Base-by-base conservation (phyloP, 805 yeast genomes). In the Zygosaccharomyces lentus region DNA sequence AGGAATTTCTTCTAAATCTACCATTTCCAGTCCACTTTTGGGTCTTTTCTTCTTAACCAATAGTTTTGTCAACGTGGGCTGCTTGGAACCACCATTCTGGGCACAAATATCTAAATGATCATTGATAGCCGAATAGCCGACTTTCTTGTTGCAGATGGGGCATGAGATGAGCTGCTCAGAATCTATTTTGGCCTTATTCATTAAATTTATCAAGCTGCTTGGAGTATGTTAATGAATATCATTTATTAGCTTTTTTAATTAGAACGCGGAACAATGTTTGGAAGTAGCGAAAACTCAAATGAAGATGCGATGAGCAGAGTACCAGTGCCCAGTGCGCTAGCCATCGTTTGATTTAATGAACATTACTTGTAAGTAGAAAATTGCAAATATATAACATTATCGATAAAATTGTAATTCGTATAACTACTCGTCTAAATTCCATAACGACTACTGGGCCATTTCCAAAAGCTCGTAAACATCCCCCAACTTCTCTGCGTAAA, bases 401-500 rank as follows among this genome's bases (percentile, higher is more conserved):
- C 32, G 32, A 29, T 29, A 29, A 25, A 25, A 6, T 9, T 25
- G 29, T 25, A 9, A 25, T 25, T 9, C 7, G 10, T 26, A 26
- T 3, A 26, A 26, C 7, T 5, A n/a, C 13, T 10, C 16, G 32
- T 12, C 32, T n/a, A 29, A n/a, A 29, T 8, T 13, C 6, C 32
- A 10, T 29, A 12, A 3, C 7, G 7, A 12, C 7, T 26, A 26
- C 10, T 26, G 29, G 29, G 15, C 5, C 21, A 5, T 7, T 16
- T 23, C 34, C 19, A 26, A 38, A 12, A 61, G 63, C 57, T 82
- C 88, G 57, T 71, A 85, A 45, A 90, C 66, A 50, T 83, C 89
- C n/a, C 96, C 95, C 35, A 91, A 69, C 57, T 79, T 81, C 29
- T 75, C 74, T 19, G 89, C 84, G 57, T 76, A 84, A 57, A 68